phyloP scores from a whole-genome alignment of 495 filamentous ascomycete species.

The Paragyromitra xinjiangensis region DNA sequence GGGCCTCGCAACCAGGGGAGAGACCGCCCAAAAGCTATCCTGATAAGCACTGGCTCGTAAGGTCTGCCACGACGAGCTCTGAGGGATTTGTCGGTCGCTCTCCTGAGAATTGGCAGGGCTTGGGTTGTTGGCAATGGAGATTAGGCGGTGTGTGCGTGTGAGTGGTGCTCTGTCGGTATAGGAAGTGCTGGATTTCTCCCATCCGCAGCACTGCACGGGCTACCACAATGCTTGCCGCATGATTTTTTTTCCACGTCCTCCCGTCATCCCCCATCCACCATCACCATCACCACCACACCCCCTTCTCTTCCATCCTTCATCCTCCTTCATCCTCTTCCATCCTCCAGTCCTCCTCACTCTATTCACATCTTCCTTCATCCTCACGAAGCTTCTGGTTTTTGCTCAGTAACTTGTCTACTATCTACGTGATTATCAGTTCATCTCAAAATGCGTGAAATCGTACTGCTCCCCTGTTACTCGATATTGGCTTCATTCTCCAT shows the following conservation, averaged over 20 bases:
- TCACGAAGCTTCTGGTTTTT: constrained; percentile 44
- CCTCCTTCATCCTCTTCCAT: constrained; percentile 49
- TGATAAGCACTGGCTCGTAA: constrained; percentile 33
- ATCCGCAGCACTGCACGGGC: constrained; percentile 47
- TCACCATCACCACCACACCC: constrained; percentile 31
- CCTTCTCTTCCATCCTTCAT: constrained; percentile 51
- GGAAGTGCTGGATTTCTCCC: constrained; percentile 41
- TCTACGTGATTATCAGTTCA: constrained; percentile 57
- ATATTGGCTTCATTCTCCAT: constrained; percentile 60
- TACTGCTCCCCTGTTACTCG: constrained; percentile 58
- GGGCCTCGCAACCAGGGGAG: not conserved
- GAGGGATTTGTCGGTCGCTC: constrained; percentile 47
- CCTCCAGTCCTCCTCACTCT: constrained; percentile 32
- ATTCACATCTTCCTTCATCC: constrained; percentile 30
- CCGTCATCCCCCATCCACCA: not conserved
- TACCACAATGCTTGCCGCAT: constrained; percentile 35
- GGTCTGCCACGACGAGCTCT: constrained; percentile 30
- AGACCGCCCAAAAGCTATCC: not conserved
- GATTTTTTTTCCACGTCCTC: constrained; percentile 41
- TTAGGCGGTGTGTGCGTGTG: constrained; percentile 46
- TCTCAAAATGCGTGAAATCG: constrained; percentile 90
- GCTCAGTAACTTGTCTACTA: constrained; percentile 28
- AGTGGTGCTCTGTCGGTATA: constrained; percentile 42
- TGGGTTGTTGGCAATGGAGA: constrained; percentile 45
- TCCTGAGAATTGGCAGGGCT: constrained; percentile 28